Base-by-base conservation (phyloP, 2,329 filamentous ascomycete genomes). In the Aspergillus sp. region DNA sequence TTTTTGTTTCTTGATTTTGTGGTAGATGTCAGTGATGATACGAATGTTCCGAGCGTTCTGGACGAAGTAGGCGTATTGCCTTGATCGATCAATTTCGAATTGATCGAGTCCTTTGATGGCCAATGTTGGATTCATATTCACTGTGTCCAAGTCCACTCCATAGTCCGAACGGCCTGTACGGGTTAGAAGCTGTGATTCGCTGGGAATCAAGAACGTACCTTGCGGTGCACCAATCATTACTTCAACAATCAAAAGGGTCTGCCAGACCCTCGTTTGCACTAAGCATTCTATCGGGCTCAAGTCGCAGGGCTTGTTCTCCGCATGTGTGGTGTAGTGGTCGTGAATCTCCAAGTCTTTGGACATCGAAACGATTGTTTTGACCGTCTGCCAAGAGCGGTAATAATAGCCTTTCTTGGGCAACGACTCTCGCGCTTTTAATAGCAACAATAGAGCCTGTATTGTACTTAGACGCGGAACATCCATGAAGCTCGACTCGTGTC, bases 371-470 rank as follows among this genome's bases (percentile, higher is more conserved):
- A 93, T 90, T 55, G 92, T 90, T 49, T 96, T 93, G 17, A 95
- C 85, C 4, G 89, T 90, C 84, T 96, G 95, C 93, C 94, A 97
- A 0, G 94, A 97, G 35, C 93, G 86, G 73, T 94, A 97, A 71
- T 94, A 97, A 68, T 97, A 97, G 1, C 94, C 94, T 54, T 90
- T 85, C 67, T 95, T 95, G 0, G 93, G 92, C 8, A 88, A 85
- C n/a, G 89, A 88, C 71, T 97, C 93, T 57, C 91, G 83, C 1
- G 93, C 94, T 70, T 97, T 97, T 41, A 96, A 76, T 16, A 96
- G 80, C 42, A 97, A 86, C 42, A 96, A 75, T 55, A 96, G 78
- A 3, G 91, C 93, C 73, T 97, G 93, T 9, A 97, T 85, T 0
- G 94, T 97, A 72, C 90, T 96, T 44, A 97, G 67, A 46, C 93